phyloP scores from a whole-genome alignment of 345 rosid genomes.

The Brassica juncea region DNA sequence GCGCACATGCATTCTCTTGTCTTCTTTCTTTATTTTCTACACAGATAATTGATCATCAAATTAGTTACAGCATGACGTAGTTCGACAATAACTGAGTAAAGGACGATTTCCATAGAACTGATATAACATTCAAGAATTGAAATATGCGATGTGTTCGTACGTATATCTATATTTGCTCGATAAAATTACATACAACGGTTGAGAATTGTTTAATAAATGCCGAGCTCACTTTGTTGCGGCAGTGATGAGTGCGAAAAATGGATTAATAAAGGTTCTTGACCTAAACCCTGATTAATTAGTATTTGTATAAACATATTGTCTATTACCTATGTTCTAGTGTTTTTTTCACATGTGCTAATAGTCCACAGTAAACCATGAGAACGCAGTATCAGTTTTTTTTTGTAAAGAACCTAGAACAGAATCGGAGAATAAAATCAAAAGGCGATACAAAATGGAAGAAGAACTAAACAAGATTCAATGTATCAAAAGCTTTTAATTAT shows the following conservation, averaged over 20 bases:
- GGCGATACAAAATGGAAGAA: neutral
- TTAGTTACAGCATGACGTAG: neutral
- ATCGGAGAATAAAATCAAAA: neutral
- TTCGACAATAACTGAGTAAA: neutral
- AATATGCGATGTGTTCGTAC: neutral
- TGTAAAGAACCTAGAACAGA: neutral
- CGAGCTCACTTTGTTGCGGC: neutral
- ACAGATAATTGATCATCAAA: neutral
- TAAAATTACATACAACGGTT: neutral
- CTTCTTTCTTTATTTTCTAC: neutral
- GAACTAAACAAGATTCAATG: neutral
- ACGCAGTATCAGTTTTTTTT: neutral
- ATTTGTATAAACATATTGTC: neutral
- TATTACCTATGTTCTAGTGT: neutral
- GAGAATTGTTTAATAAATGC: neutral
- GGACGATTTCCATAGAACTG: neutral
- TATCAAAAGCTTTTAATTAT: neutral
- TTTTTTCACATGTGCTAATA: neutral
- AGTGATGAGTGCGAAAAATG: neutral
- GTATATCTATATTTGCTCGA: neutral
- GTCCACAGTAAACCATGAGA: neutral
- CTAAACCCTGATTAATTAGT: neutral
- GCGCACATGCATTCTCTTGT: slow-evolving; percentile 36
- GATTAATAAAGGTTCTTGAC: neutral
- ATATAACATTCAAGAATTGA: neutral